These are phyloP conservation scores for Endogone sp. DNA, from an alignment of 192 early-diverging fungal genomes.

Conservation along the genomic window DNA sequence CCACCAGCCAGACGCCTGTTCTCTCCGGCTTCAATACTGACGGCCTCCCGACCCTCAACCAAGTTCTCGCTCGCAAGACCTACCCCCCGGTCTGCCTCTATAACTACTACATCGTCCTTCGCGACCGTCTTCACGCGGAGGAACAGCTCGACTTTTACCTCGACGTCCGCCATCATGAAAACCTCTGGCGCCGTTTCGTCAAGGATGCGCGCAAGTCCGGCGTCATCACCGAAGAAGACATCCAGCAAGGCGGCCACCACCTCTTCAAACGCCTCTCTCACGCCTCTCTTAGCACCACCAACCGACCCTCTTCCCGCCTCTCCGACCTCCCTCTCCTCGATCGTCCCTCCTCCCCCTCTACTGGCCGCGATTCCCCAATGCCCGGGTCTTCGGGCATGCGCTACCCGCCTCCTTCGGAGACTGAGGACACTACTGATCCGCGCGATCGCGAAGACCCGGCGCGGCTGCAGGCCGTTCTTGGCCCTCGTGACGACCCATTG, in stretches of 20 bases:
- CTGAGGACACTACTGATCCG: neutral
- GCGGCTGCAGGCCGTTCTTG: neutral
- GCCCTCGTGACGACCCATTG: conserved; percentile 10
- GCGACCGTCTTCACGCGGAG: conserved; percentile 57
- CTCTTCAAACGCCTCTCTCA: conserved; percentile 25
- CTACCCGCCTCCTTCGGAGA: neutral
- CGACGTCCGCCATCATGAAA: conserved; percentile 68
- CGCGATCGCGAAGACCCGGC: neutral
- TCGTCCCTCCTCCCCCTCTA: neutral
- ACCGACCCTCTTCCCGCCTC: neutral
- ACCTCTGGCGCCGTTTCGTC: conserved; percentile 56
- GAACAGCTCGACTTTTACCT: conserved; percentile 78
- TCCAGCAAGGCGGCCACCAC: neutral
- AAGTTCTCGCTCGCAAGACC: conserved; percentile 64
- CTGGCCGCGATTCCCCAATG: neutral
- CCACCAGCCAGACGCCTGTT: neutral
- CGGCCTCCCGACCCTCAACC: conserved; percentile 61
- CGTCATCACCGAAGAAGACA: conserved; percentile 22
- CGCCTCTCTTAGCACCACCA: conserved; percentile 4
- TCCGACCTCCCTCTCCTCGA: neutral
- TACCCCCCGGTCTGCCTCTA: conserved; percentile 71
- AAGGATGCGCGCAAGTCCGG: conserved; percentile 30
- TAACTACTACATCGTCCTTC: conserved; percentile 72
- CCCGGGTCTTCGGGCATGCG: neutral
- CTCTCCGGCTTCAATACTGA: neutral